Evolutionary conservation across 208 protist genomes (phyloP), one percentile per base, ranked within the genome.

Genomic region (Acanthamoeba castellanii): DNA sequence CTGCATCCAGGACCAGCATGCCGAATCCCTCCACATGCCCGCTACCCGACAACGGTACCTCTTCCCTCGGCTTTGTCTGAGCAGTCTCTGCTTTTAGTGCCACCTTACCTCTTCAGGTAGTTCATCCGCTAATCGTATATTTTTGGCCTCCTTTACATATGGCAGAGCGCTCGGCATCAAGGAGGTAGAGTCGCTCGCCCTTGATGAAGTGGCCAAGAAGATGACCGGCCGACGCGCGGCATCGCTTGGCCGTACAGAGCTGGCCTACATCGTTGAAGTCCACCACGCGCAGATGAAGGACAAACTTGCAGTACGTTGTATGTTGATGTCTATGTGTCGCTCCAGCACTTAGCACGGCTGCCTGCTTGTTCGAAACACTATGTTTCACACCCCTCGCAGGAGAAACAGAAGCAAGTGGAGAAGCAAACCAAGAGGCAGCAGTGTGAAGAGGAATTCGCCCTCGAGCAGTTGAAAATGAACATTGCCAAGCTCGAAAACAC

Each of bases 181-280:
- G 20, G 34, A 78, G 70, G 42, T 78, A 27, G 37, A 47, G 30
- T 22, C 18, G 32, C 70, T 34, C 0, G 70, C 70, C n/a, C 37
- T 78, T 27, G 70, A 78, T 27, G 34, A 78, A 78, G 32, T 47
- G 13, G 70, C 70, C 34, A 78, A 18, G 70, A 78, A 78, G 70
- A 78, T 78, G 70, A 78, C 70, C 34, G 32, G 70, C 37, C 70
- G 70, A 27, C 70, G 37, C 14, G 70, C 34, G 18, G 34, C 70
- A 16, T 78, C 70, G 32, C 70, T 78, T 47, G 70, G 32, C 11
- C 32, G 27, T 8, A 27, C 70, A 8, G 70, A 78, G 27, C n/a
- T 78, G 18, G 70, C 70, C 70, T 78, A 78, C 70, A 78, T 78
- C 70, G 70, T 78, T 14, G 70, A 78, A 32, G 9, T 34, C 13